Percentiles rank a stretch among this genome's conserved stretches.
Evolutionary conservation across 2,329 filamentous ascomycete species (phyloP).

Genomic region (Neurospora sp.): DNA sequence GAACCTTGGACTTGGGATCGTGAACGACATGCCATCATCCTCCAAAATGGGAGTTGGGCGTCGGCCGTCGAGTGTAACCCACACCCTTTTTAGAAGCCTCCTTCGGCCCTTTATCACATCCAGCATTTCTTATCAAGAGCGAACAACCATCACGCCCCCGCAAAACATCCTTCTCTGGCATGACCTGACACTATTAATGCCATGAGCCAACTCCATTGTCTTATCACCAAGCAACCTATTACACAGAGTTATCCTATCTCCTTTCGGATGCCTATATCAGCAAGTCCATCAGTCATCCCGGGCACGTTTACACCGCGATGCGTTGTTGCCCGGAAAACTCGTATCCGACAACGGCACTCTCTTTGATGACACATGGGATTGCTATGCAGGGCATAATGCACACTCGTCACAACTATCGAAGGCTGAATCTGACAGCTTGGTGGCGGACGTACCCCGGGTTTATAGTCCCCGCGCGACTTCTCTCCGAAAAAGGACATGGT

Average conservation of each 20-base stretch:
- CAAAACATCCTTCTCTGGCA: not conserved
- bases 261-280: not conserved
- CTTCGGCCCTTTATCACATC: not conserved
- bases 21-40: not conserved
- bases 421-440: not conserved
- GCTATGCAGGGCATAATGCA: not conserved
- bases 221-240: not conserved
- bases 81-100: not conserved
- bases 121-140: not conserved
- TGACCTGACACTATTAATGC: not conserved
- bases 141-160: not conserved
- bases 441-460: not conserved
- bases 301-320: not conserved
- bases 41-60: not conserved
- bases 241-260: not conserved
- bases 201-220: not conserved
- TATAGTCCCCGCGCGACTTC: not conserved
- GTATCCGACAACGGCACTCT: not conserved
- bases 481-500: not conserved
- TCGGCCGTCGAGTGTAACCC: not conserved
- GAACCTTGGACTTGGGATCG: not conserved
- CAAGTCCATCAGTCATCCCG: not conserved
- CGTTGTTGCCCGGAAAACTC: not conserved
- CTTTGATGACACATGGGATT: not conserved
- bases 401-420: not conserved